Base-by-base conservation (phyloP, 768 basidiomycete genomes). In the Termitomyces sp. region DNA sequence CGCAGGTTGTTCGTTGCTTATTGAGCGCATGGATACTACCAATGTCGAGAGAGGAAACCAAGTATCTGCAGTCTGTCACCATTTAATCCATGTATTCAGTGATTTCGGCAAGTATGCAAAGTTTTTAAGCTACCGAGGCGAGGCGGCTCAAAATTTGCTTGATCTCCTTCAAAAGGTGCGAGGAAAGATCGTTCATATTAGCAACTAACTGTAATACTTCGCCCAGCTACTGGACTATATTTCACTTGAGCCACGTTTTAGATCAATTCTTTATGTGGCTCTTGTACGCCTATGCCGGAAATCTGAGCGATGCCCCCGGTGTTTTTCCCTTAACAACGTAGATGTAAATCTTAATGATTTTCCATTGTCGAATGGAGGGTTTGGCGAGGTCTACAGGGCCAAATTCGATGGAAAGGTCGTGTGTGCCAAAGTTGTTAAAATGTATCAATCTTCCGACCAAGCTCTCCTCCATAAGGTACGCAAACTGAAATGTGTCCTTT, bases 351-450 rank as follows among this genome's bases (percentile, higher is more conserved):
- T 38, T 7, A 32, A 36, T 0, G 57, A 59, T 4, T 47, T 46
- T 7, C 53, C 59, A 2, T 52, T 60, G 5, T 55, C 66, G 0
- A 53, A 56, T 13, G 70, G 70, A 7, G 54, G 61, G 15, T 71
- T 68, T 47, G 63, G 67, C 9, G 70, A 70, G 13, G 63, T 71
- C 10, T 66, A 66, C 59, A 66, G 49, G 50, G 67, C 64, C 2
- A 10, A 44, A 12, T 58, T 60, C 38, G 53, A 53, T 1, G 61
- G 57, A 9, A 56, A 58, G 25, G 22, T 50, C 4, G 64, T 71
- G 2, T 68, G 66, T 44, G 33, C 68, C 43, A 71, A 71, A 50
- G 48, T 68, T 3, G 52, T 69, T 18, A 65, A 58, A 40, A 50
- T 66, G 39, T 67, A 65, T 23, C 57, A 64, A 54, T 59, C 29